Base-by-base conservation (phyloP, 2,329 filamentous ascomycete genomes). In the Diaporthe vaccinii region DNA sequence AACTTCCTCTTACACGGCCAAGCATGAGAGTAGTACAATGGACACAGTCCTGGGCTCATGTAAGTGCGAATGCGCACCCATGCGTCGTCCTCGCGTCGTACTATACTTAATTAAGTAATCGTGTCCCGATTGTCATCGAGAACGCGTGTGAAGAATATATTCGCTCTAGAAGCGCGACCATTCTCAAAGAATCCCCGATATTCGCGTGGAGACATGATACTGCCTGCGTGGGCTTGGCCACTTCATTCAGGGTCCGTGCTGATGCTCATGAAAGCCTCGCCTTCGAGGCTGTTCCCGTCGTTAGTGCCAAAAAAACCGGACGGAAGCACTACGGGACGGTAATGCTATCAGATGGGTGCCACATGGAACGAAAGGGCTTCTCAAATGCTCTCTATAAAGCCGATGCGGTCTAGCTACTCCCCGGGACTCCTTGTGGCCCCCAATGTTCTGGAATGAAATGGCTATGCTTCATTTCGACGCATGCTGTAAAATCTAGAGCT, bases 121-220 rank as follows among this genome's bases (percentile, higher is more conserved):
- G 9, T 0, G 1, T 0, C 55, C 2, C 3, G 22, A 28, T 58
- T 22, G 4, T 4, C 31, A 36, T 14, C 4, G 10, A n/a, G 2
- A n/a, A 36, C 17, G 22, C 9, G 7, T 10, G 9, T 12, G 4
- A n/a, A 4, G 12, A 14, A n/a, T 14, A 4, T 9, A 9, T 14
- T 58, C 55, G n/a, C 9, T 14, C 8, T 1, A 22, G 1, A 36
- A 4, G 20, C 9, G 5, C 20, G 2, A 22, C 17, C 34, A 5
- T 31, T n/a, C 5, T 39, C 20, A 10, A 4, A 2, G 4, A 36
- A 59, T n/a, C 10, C 2, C 10, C 14, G 34, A 59, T 14, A 36
- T 59, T 59, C 57, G 31, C 57, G 20, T 14, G 3, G 20, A 39
- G 34, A 31, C 57, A n/a, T 20, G 20, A 58, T 10, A 28, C 17